Conservation (phyloP, 345 rosid genomes). For the Pistacia integerrima region DNA sequence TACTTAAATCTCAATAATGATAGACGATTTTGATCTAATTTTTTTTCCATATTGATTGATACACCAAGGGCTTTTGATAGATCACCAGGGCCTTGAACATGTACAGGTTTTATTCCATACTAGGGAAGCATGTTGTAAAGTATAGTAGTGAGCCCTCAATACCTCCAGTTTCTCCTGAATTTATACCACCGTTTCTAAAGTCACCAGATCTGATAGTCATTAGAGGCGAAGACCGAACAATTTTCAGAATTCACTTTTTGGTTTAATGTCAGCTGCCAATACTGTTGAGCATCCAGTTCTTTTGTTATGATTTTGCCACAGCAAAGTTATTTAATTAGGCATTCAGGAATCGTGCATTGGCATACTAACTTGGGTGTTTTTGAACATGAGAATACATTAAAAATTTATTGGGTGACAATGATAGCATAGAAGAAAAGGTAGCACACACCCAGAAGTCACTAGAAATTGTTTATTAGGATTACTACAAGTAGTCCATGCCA, state of each 20-base stretch:
- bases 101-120: slow-evolving; percentile 46
- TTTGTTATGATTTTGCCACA: neutral
- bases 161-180: slow-evolving; percentile 31
- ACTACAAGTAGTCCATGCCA: neutral
- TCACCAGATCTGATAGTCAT: slow-evolving; percentile 34
- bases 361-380: no score
- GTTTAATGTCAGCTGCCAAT: slow-evolving; percentile 69
- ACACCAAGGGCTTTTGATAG: slow-evolving; percentile 11
- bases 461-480: no score
- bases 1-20: no score
- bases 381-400: no score
- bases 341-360: neutral
- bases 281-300: slow-evolving; percentile 34
- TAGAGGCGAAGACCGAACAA: slow-evolving; percentile 46
- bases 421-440: no score
- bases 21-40: no score
- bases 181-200: slow-evolving; percentile 29
- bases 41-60: slow-evolving; percentile 45
- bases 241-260: slow-evolving; percentile 73
- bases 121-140: slow-evolving; percentile 43
- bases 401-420: no score
- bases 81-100: slow-evolving; percentile 82
- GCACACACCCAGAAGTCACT: no score
- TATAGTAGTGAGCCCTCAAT: slow-evolving; percentile 65
- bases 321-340: neutral